Conservation (phyloP, 2,329 filamentous ascomycete genomes). For the Fusarium coffeatum region DNA sequence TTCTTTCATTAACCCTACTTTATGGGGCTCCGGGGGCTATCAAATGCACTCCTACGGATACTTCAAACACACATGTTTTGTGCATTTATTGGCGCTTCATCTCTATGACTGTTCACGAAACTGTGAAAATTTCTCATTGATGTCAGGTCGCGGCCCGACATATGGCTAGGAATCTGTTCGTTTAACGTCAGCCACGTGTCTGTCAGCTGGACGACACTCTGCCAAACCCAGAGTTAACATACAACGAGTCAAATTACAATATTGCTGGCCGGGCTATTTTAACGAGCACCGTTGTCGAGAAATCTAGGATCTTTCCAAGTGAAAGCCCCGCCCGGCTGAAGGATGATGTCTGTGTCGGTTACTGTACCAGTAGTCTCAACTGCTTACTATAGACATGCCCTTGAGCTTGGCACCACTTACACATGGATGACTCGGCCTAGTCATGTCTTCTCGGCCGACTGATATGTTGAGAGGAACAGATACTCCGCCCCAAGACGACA, state of each 20-base stretch:
- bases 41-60: slow-evolving; percentile 8
- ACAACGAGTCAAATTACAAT: slow-evolving; percentile 21
- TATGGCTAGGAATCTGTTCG: slow-evolving; percentile 18
- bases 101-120: slow-evolving; percentile 5
- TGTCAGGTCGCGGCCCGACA: slow-evolving; percentile 20
- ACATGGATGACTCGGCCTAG: slow-evolving; percentile 36
- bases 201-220: slow-evolving; percentile 16
- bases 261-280: slow-evolving; percentile 28
- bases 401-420: slow-evolving; percentile 37
- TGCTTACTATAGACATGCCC: slow-evolving; percentile 26
- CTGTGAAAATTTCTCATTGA: slow-evolving; percentile 6
- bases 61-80: slow-evolving; percentile 19
- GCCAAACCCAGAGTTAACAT: slow-evolving; percentile 10
- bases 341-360: slow-evolving; percentile 30
- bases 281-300: slow-evolving; percentile 12
- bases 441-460: slow-evolving; percentile 43
- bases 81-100: slow-evolving; percentile 14
- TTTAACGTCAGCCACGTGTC: slow-evolving; percentile 34
- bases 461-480: slow-evolving; percentile 30
- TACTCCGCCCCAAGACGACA: slow-evolving; percentile 29
- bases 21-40: slow-evolving; percentile 29
- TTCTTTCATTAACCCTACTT: slow-evolving; percentile 25
- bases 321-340: slow-evolving; percentile 35
- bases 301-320: slow-evolving; percentile 27
- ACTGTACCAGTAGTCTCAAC: slow-evolving; percentile 14